These are phyloP conservation scores for Tilletia indica DNA, from an alignment of 1,284 basidiomycete genomes.

Conservation along the genomic window DNA sequence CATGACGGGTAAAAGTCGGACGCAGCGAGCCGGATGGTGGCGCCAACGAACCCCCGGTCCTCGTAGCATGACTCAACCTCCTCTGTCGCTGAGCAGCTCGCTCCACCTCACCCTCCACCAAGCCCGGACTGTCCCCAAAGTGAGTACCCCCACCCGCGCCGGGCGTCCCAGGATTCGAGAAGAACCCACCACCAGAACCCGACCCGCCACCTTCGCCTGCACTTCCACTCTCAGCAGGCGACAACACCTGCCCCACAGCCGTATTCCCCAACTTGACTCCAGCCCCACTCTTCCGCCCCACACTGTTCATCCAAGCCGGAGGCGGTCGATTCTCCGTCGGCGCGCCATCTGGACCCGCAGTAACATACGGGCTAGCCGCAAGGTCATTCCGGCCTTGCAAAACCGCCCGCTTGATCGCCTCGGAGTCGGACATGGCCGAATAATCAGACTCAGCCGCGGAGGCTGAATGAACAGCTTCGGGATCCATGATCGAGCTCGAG, in stretches of 20 bases:
- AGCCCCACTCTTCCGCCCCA: conserved; percentile 17
- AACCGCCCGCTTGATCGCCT: conserved; percentile 18
- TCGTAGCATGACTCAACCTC: background rate
- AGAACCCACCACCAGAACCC: background rate
- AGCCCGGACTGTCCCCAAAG: background rate
- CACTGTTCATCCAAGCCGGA: conserved; percentile 16
- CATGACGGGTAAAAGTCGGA: background rate
- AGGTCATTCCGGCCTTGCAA: conserved; percentile 6
- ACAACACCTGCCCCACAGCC: conserved; percentile 12
- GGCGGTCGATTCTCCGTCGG: conserved; percentile 15
- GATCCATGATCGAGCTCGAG: background rate
- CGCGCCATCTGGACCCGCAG: background rate
- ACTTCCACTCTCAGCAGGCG: conserved; percentile 9
- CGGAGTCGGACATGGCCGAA: conserved; percentile 17
- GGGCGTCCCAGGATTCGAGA: conserved; percentile 1
- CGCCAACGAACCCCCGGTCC: background rate
- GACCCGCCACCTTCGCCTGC: background rate
- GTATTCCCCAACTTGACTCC: conserved; percentile 8
- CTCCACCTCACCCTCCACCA: background rate
- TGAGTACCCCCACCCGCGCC: background rate
- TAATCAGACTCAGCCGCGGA: conserved; percentile 10
- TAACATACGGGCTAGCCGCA: conserved; percentile 17
- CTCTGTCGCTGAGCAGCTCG: conserved; percentile 7
- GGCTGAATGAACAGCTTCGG: background rate
- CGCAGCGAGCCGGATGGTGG: background rate